Conservation (phyloP, 164 flowering plant species). For the Sedum album region DNA sequence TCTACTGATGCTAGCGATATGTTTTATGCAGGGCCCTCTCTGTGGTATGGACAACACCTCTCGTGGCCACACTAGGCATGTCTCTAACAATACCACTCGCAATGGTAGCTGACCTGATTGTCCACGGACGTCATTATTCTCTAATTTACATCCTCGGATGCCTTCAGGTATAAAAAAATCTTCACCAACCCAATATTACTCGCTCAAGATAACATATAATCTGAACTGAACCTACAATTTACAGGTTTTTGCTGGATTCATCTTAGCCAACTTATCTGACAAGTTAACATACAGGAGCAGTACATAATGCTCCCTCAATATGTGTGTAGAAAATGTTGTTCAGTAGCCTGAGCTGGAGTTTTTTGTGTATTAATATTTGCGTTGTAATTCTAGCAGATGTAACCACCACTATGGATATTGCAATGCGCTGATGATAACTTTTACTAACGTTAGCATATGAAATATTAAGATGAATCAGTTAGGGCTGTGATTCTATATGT, state of each 20-base stretch:
- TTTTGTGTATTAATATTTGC: too few species aligned
- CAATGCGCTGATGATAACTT: too few species aligned
- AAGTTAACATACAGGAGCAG: background rate
- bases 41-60: slow-evolving; percentile 68
- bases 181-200: too few species aligned
- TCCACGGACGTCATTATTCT: slow-evolving; percentile 56
- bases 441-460: too few species aligned
- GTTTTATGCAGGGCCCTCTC: slow-evolving; percentile 45
- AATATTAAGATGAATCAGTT: too few species aligned
- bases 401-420: too few species aligned
- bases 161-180: slow-evolving; percentile 31
- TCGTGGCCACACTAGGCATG: slow-evolving; percentile 61
- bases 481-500: too few species aligned
- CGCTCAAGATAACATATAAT: background rate
- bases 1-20: background rate
- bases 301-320: too few species aligned
- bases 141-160: slow-evolving; percentile 53
- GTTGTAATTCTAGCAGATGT: too few species aligned
- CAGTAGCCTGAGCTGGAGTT: background rate
- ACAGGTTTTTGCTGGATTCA: slow-evolving; percentile 9
- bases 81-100: slow-evolving; percentile 67
- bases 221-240: too few species aligned
- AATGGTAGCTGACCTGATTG: slow-evolving; percentile 61
- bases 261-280: slow-evolving; percentile 7
- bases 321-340: background rate